phyloP scores from a whole-genome alignment of 768 basidiomycete species.

The Suillus americanus region DNA sequence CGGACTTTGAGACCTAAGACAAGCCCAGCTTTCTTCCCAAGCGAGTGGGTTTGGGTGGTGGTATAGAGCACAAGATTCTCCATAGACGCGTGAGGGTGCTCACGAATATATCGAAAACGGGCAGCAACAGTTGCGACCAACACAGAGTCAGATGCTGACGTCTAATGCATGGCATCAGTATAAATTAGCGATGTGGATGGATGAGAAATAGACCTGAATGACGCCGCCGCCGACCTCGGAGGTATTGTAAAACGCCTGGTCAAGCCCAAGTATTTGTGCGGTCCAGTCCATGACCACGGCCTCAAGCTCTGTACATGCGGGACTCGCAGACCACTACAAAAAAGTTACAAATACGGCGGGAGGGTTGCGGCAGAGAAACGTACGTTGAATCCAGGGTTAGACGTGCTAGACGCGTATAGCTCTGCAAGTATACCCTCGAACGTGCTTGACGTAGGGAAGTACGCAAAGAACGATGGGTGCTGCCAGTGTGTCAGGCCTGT shows the following conservation, averaged over 20 bases:
- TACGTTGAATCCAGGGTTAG: slow-evolving; percentile 90
- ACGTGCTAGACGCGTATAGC: slow-evolving; percentile 69
- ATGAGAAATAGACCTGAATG: slow-evolving; percentile 57
- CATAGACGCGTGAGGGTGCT: slow-evolving; percentile 47
- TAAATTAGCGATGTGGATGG: background rate
- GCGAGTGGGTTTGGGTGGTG: slow-evolving; percentile 87
- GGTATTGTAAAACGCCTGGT: slow-evolving; percentile 58
- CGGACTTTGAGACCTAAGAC: slow-evolving; percentile 79
- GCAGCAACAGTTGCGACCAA: slow-evolving; percentile 82
- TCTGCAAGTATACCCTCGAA: slow-evolving; percentile 87
- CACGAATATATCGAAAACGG: slow-evolving; percentile 53
- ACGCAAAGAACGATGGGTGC: slow-evolving; percentile 87
- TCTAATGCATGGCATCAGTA: slow-evolving; percentile 40
- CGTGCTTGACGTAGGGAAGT: slow-evolving; percentile 77
- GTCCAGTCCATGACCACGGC: slow-evolving; percentile 90
- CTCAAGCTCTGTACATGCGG: slow-evolving; percentile 91
- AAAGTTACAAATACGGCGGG: background rate
- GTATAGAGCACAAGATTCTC: slow-evolving; percentile 81
- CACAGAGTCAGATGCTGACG: slow-evolving; percentile 81
- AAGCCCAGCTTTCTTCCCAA: slow-evolving; percentile 77
- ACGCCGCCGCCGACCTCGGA: slow-evolving; percentile 78
- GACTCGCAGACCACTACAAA: slow-evolving; percentile 79
- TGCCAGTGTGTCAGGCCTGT: slow-evolving; percentile 89
- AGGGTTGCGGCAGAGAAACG: slow-evolving; percentile 17
- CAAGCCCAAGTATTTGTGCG: slow-evolving; percentile 77